These are phyloP conservation scores for Metschnikowia colocasiae DNA, from an alignment of 805 yeast genomes.

Conservation along the genomic window DNA sequence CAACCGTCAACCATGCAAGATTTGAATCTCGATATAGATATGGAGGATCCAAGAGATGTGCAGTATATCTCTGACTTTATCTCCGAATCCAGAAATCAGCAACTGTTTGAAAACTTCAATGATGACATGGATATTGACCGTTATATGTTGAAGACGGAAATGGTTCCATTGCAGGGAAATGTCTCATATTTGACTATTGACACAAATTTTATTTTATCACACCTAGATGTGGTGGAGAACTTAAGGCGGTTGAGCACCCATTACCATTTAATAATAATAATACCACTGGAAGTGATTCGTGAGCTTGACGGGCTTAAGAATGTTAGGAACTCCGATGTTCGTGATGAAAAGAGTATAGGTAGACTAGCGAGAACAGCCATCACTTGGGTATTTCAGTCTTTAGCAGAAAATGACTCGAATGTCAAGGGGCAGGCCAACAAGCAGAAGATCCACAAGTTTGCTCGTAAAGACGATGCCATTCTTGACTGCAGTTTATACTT, in stretches of 20 bases:
- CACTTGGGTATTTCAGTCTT: constrained; percentile 65
- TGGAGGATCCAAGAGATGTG: constrained; percentile 45
- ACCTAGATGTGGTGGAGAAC: constrained; percentile 55
- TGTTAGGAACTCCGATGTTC: constrained; percentile 26
- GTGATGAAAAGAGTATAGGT: constrained; percentile 39
- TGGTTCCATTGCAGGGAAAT: constrained; percentile 19
- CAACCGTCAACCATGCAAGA: background rate
- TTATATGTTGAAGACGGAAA: constrained; percentile 10
- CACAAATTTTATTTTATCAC: constrained; percentile 77
- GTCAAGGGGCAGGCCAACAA: constrained; percentile 62
- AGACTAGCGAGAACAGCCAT: constrained; percentile 66
- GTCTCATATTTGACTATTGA: constrained; percentile 60
- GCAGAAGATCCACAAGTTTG: constrained; percentile 46
- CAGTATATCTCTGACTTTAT: constrained; percentile 42
- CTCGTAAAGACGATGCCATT: constrained; percentile 73
- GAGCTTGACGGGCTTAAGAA: constrained; percentile 84
- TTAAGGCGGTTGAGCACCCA: constrained; percentile 38
- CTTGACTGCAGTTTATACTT: constrained; percentile 78
- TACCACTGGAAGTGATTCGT: constrained; percentile 66
- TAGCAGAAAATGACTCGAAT: constrained; percentile 49
- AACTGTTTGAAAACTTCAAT: constrained; percentile 4
- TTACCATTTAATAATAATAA: constrained; percentile 50
- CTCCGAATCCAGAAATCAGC: constrained; percentile 9
- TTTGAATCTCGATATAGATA: constrained; percentile 23
- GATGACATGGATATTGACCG: constrained; percentile 19